Evolutionary conservation across 108 stramenopile species (phyloP).

Genomic region (Skeletonema marinoi): DNA sequence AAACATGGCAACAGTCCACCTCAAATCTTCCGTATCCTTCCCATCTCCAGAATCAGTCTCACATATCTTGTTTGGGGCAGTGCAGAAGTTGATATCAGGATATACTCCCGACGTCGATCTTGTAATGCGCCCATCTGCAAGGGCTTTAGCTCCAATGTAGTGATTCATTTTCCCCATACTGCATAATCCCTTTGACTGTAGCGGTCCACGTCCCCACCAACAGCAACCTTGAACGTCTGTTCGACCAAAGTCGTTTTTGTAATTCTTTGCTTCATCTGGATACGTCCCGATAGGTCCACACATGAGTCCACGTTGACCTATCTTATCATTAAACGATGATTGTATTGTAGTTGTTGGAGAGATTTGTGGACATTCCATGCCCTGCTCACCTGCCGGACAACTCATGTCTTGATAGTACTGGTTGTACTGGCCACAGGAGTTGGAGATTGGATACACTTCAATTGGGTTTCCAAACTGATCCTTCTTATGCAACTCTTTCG

Average conservation of each 20-base stretch:
- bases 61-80: conserved; percentile 13
- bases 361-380: conserved; percentile 17
- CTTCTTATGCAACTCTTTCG: not conserved
- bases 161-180: conserved; percentile 40
- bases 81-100: conserved; percentile 19
- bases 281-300: conserved; percentile 15
- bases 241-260: conserved; percentile 11
- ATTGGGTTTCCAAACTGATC: not conserved
- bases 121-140: conserved; percentile 12
- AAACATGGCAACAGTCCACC: conserved; percentile 44
- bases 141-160: conserved; percentile 27
- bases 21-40: conserved; percentile 21
- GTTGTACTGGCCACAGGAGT: conserved; percentile 31
- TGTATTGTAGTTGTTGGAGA: conserved; percentile 20
- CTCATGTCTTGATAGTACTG: conserved; percentile 27
- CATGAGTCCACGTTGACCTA: not conserved
- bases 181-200: conserved; percentile 28
- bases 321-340: conserved; percentile 7
- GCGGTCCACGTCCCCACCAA: conserved; percentile 45
- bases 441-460: conserved; percentile 20
- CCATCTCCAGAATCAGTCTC: not conserved
- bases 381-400: conserved; percentile 24
- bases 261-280: not conserved
- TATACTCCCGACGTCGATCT: conserved; percentile 19
- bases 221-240: conserved; percentile 37